Evolutionary conservation across 176 grass and related monocot genomes (phyloP), one percentile per base, ranked within the genome.

Genomic region (Rhynchospora pubera): DNA sequence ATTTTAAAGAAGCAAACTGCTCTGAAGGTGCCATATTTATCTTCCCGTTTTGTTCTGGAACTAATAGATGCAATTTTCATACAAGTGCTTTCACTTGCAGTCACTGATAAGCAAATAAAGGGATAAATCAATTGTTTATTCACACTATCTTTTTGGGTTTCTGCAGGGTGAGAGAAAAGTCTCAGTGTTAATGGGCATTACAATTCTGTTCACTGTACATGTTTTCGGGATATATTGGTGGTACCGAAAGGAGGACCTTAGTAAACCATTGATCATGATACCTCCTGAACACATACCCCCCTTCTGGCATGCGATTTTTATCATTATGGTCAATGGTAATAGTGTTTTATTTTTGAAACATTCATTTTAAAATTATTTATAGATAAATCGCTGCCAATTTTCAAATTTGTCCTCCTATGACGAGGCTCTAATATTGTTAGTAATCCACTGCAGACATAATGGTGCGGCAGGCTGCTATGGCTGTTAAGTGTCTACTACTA

Each of bases 301-400:
- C 57, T 99, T 99, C 64, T 99, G 96, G 96, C 96, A 99, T 84
- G 92, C 87, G 47, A 89, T 99, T 83, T 99, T 99, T 79, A 93
- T 99, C 82, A 99, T 99, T 89, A 91, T 99, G 91, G 84, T 99
- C 60, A 99, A 99, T 62, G 96, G 96, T 99, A 95, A 62, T 85
- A n/a, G 11, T 51, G n/a, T 8, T 39, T 9, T 70, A 28, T 57
- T 63, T 56, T 60, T 73, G 51, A 85, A 77, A 84, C 85, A 23
- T 82, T 34, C 51, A 82, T 82, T n/a, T 52, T 5, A 42, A 6
- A 83, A 57, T 21, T 59, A 15, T 2, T 77, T 48, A 55, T 57
- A 61, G 71, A 21, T 86, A 21, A 32, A 5, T 12, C 48, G 55
- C 6, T 56, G 46, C 9, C 78, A 79, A 83, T 58, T 83, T 58